phyloP scores from a whole-genome alignment of 768 basidiomycete species.

The Leccinum olivaceopallidum region DNA sequence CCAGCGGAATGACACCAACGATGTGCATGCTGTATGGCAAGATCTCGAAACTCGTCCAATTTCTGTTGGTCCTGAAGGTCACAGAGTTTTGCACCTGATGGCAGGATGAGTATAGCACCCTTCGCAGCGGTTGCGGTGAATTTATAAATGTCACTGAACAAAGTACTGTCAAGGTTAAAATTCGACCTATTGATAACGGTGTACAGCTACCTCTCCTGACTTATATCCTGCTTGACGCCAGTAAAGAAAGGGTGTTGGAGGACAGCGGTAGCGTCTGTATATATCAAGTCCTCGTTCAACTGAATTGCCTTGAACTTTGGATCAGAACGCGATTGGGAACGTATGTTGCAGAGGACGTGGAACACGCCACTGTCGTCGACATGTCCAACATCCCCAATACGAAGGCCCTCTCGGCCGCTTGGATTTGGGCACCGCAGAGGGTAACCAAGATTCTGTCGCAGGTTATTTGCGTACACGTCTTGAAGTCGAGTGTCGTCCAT shows the following conservation, averaged over 20 bases:
- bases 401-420: slow-evolving; percentile 26
- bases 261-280: too few relatives aligned
- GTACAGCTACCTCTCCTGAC: too few relatives aligned
- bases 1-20: neutral
- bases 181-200: too few relatives aligned
- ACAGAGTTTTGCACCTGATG: neutral
- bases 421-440: slow-evolving; percentile 33
- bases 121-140: neutral
- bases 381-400: slow-evolving; percentile 37
- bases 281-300: too few relatives aligned
- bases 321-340: neutral
- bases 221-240: too few relatives aligned
- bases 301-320: too few relatives aligned
- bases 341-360: slow-evolving; percentile 35
- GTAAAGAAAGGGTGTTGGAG: too few relatives aligned
- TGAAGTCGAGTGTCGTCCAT: neutral
- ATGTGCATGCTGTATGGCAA: neutral
- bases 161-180: too few relatives aligned
- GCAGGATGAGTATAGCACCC: slow-evolving; percentile 8
- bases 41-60: neutral
- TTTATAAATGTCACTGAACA: neutral
- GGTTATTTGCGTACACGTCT: slow-evolving; percentile 12
- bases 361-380: slow-evolving; percentile 30
- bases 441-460: slow-evolving; percentile 23
- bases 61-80: neutral